phyloP scores from a whole-genome alignment of 2,329 filamentous ascomycete species.

The Colletotrichum tamarilloi region DNA sequence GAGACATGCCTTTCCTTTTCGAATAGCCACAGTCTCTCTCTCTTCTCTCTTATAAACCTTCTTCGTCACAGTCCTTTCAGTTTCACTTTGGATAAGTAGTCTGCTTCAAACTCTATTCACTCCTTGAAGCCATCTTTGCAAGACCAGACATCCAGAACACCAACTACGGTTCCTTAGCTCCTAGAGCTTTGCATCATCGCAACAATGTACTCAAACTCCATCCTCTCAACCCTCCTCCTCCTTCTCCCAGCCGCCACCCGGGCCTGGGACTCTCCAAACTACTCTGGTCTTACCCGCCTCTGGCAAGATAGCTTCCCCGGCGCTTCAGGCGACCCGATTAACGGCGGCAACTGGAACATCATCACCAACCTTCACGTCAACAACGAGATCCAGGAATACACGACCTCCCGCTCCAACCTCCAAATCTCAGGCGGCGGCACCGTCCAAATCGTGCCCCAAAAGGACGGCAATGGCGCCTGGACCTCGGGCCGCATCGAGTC shows the following conservation, averaged over 20 bases:
- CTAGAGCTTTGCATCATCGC: neutral
- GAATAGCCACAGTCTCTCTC: neutral
- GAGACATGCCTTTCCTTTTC: constrained; percentile 30
- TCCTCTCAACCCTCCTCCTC: constrained; percentile 36
- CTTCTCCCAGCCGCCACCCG: constrained; percentile 43
- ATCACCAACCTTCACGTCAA: constrained; percentile 59
- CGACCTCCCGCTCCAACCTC: constrained; percentile 54
- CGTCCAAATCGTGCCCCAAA: constrained; percentile 61
- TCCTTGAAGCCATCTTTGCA: neutral
- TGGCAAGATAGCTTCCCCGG: constrained; percentile 60
- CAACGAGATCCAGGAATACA: constrained; percentile 61
- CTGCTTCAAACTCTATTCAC: neutral
- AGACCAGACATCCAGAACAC: neutral
- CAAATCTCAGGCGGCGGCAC: constrained; percentile 63
- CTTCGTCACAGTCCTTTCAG: neutral
- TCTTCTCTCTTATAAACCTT: constrained; percentile 17
- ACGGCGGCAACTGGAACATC: constrained; percentile 55
- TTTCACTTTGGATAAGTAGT: neutral
- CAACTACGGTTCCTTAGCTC: constrained; percentile 10
- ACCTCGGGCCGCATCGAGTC: constrained; percentile 63
- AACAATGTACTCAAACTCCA: constrained; percentile 23
- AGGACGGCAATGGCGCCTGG: constrained; percentile 52
- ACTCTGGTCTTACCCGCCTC: constrained; percentile 50
- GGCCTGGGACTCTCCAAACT: constrained; percentile 51
- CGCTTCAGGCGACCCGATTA: constrained; percentile 45